Conservation (phyloP, 1,284 basidiomycete species). For the Leccinum solheimii region DNA sequence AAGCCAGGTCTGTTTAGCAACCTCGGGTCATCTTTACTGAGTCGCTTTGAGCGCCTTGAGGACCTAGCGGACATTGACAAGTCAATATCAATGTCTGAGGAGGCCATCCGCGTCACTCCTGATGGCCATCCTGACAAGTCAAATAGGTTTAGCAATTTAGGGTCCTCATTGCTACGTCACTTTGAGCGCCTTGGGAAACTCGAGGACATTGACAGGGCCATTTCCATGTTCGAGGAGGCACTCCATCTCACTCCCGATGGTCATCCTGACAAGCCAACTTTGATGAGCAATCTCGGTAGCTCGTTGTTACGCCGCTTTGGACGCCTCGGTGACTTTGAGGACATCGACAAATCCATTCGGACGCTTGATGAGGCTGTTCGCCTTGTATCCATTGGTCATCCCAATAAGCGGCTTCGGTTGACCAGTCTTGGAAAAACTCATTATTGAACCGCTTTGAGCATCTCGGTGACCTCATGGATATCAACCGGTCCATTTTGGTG, state of each 20-base stretch:
- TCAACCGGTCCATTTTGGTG: background rate
- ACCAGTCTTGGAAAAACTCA: background rate
- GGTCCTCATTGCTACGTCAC: background rate
- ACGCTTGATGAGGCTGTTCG: background rate
- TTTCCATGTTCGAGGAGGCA: background rate
- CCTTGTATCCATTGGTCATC: background rate
- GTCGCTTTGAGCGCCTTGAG: background rate
- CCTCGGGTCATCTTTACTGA: background rate
- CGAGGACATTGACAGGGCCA: background rate
- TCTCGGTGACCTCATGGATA: background rate
- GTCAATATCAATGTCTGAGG: background rate
- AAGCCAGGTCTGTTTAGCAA: background rate
- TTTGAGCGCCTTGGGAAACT: background rate
- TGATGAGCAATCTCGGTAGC: background rate
- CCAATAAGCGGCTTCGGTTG: background rate
- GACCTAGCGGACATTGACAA: background rate
- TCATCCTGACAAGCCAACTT: background rate
- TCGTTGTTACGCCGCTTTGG: background rate
- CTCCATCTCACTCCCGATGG: background rate
- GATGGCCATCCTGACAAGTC: background rate
- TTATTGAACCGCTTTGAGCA: background rate
- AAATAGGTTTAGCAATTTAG: background rate
- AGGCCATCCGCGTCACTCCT: background rate
- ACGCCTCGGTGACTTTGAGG: background rate
- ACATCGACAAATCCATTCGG: background rate